Evolutionary conservation across 2,329 filamentous ascomycete species (phyloP), one percentile per base, ranked within the genome.

Genomic region (Cladosporium halotolerans): DNA sequence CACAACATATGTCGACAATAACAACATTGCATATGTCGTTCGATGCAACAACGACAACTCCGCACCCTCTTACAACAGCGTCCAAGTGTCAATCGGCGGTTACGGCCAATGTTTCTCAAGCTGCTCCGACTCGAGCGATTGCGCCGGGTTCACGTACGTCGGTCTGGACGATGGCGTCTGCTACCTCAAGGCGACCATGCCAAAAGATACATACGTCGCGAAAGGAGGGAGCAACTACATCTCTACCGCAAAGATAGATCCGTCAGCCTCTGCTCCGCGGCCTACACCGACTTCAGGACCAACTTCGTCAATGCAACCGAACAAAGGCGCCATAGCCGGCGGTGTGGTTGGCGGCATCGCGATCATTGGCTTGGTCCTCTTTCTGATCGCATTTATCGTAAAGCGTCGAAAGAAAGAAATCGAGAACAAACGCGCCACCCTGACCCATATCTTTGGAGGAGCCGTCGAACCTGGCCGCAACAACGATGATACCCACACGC

Each of bases 21-120:
- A 55, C 11, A 56, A 59, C 6, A 59, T 64, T 8, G 40, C 55
- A 3, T 67, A 67, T 44, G 50, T 54, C n/a, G 62, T 67, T 31
- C 59, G 57, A 14, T 67, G 65, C 57, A 60, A 58, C 13, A 55
- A 45, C 28, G 63, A 65, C 45, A 66, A 64, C 34, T 56, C 51
- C n/a, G 57, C 56, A 11, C n/a, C 47, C 0, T 59, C 62, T 0
- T 59, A 58, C 41, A 53, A 59, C 38, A 55, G 55, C 13, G 55
- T 63, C 13, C 46, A 52, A 14, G 57, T 67, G 23, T 51, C 47
- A 2, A 52, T 54, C 9, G 65, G 63, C 7, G 65, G 63, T 8
- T 67, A 66, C 39, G 55, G 51, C 10, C 54, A 63, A 41, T 67
- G 65, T 52, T 67, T 66, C 53, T 58, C 62, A 4, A 58, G 59